phyloP scores from a whole-genome alignment of 1,284 basidiomycete species.

The Neotropicomus parvogracilis region DNA sequence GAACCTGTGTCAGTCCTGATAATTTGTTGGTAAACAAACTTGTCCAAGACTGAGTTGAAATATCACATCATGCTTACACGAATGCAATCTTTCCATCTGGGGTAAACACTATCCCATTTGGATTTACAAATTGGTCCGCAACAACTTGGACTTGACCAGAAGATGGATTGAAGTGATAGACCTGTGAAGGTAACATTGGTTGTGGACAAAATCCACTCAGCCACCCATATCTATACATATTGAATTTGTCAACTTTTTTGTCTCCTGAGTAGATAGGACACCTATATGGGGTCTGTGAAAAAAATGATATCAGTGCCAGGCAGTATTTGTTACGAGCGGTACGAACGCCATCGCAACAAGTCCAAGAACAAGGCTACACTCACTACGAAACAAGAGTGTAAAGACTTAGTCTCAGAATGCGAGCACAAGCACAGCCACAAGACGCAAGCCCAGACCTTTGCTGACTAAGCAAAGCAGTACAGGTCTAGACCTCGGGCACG shows the following conservation, averaged over 20 bases:
- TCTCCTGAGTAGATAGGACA: too few species aligned
- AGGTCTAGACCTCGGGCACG: too few species aligned
- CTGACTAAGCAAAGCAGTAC: too few species aligned
- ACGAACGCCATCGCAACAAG: too few species aligned
- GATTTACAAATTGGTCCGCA: constrained; percentile 61
- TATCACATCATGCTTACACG: constrained; percentile 44
- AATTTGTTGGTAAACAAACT: background rate
- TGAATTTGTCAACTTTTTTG: background rate
- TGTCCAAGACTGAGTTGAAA: constrained; percentile 1
- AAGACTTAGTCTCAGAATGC: too few species aligned
- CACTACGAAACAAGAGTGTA: too few species aligned
- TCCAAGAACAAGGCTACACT: too few species aligned
- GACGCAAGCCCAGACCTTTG: too few species aligned
- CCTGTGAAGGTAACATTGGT: constrained; percentile 66
- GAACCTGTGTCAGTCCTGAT: constrained; percentile 54
- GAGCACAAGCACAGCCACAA: too few species aligned
- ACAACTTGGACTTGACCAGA: constrained; percentile 64
- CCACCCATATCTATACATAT: constrained; percentile 52
- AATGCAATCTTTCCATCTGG: constrained; percentile 64
- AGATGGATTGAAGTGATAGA: constrained; percentile 67
- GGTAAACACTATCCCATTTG: constrained; percentile 69
- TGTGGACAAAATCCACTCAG: constrained; percentile 60
- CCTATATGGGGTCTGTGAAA: constrained; percentile 66
- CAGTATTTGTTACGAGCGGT: too few species aligned
- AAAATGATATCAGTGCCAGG: constrained; percentile 58